Evolutionary conservation across 2,329 filamentous ascomycete species (phyloP), one percentile per base, ranked within the genome.

Genomic region (Trichophyton schoenleinii): DNA sequence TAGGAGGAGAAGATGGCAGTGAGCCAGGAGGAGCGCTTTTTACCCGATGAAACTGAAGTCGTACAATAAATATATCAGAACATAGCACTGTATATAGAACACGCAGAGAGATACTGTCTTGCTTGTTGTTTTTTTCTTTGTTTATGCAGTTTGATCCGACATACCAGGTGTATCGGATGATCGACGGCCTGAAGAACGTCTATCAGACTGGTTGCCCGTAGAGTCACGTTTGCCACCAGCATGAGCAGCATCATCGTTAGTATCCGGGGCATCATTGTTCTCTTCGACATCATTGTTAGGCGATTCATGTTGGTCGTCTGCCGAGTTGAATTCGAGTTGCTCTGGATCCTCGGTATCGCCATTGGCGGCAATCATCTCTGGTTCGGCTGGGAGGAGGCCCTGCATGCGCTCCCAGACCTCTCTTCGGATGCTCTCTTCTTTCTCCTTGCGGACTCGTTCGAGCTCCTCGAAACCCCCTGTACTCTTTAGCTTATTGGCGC

Each of bases 391-490:
- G 28, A 77, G 77, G 63, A 79, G 71, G 57, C 76, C 78, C 63
- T 80, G 77, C 67, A 80, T 75, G 34, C 78, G 73, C 64, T 84
- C 82, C 70, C 77, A 81, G 28, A 83, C 88, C 72, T 96, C 91
- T 68, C 84, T 87, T 62, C 91, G 81, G 63, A 91, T 90, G 67
- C 83, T 82, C 63, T 97, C 94, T 69, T 99, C 94, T 72, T 92
- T 95, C 41, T 86, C 83, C 70, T 87, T 87, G 58, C 94, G 81
- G 53, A 89, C 80, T 60, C 94, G 82, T 75, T 99, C 94, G 0
- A 91, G 87, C 75, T 99, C 94, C 72, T 97, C 94, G 58, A 96
- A 87, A 0, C 94, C 94, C 0, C 94, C 94, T 13, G 88, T 91
- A 81, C 97, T 97, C 81, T 96, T 97, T 66, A 99, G 78, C 74